Base-by-base conservation (phyloP, 1,139 yeast species). In the Geotrichum klebahnii region DNA sequence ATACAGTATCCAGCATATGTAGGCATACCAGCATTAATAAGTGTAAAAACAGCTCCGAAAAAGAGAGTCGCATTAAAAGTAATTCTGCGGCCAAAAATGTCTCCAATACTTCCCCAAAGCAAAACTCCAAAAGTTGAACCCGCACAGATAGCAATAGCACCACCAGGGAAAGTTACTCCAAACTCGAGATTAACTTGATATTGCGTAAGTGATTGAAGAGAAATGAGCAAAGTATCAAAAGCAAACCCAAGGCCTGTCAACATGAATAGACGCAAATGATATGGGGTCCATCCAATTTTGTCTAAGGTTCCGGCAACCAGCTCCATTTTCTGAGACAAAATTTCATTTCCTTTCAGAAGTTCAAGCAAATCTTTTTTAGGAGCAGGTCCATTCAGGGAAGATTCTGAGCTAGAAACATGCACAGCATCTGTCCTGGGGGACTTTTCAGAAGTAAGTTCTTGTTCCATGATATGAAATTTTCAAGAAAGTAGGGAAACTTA, bases 161-260 rank as follows among this genome's bases (percentile, higher is more conserved):
- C 74, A 58, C 70, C 67, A 59, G 66, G 40, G 48, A 51, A 59
- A 24, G 48, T 44, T 35, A 48, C 56, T 51, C 54, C 42, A 46
- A 59, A 61, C 51, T 61, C 64, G 16, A 44, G 48, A 41, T 54
- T 54, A 29, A 61, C 59, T 37, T 59, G 63, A 17, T 52, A 50
- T 43, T 64, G 70, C 14, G 76, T 77, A 1, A 78, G 68, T 12
- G 75, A 65, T 56, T 74, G 77, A 48, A 74, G 60, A 59, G 69
- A 69, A 36, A 73, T 74, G 57, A 80, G 67, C 59, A 78, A 80
- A 12, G 83, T 77, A 61, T 81, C 85, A 22, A 79, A 80, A 12
- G 82, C 76, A 59, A 80, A 81, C 23, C 86, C 86, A 72, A 79
- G 73, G 19, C 85, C 84, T 38, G 59, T 61, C 20, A 62, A 48